A percentile compares a stretch with the other conserved stretches of the same genome.
These are phyloP conservation scores for Phytophthora ramorum DNA, from an alignment of 352 stramenopile genomes.

Conservation along the genomic window DNA sequence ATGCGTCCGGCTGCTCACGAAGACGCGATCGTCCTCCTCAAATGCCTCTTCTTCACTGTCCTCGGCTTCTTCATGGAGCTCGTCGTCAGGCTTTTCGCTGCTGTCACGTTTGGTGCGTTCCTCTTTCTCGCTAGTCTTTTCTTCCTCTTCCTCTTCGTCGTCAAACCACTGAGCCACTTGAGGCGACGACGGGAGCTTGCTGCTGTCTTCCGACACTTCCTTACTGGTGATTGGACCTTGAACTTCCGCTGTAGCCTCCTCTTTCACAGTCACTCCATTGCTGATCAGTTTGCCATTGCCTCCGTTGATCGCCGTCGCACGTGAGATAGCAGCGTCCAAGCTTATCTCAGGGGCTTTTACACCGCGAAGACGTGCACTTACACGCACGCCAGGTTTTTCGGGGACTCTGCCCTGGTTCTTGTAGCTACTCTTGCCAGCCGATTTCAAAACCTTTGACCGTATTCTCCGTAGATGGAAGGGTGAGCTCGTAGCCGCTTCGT, in stretches of 20 bases:
- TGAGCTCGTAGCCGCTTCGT: constrained; percentile 68
- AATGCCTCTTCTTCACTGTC: constrained; percentile 56
- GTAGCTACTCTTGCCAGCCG: constrained; percentile 14
- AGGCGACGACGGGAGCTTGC: constrained; percentile 6
- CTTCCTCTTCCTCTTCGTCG: constrained; percentile 30
- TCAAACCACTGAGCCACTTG: constrained; percentile 52
- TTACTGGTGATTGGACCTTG: not conserved
- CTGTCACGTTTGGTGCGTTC: constrained; percentile 8
- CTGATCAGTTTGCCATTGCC: constrained; percentile 7
- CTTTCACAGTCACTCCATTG: constrained; percentile 31
- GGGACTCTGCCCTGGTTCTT: constrained; percentile 9
- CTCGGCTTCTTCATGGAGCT: constrained; percentile 31
- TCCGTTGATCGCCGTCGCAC: constrained; percentile 5
- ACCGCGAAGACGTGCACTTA: constrained; percentile 50
- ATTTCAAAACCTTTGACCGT: constrained; percentile 34
- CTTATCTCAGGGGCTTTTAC: constrained; percentile 52
- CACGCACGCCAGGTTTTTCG: constrained; percentile 35
- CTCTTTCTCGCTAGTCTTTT: constrained; percentile 25
- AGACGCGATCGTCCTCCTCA: constrained; percentile 66
- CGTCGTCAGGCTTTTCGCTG: constrained; percentile 2
- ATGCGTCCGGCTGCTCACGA: constrained; percentile 74
- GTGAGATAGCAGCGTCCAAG: constrained; percentile 30
- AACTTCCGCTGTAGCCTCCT: constrained; percentile 24
- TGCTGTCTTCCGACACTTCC: not conserved
- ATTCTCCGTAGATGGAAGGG: constrained; percentile 51